Base-by-base conservation (phyloP, 2,329 filamentous ascomycete species). In the Fusarium zealandicum region DNA sequence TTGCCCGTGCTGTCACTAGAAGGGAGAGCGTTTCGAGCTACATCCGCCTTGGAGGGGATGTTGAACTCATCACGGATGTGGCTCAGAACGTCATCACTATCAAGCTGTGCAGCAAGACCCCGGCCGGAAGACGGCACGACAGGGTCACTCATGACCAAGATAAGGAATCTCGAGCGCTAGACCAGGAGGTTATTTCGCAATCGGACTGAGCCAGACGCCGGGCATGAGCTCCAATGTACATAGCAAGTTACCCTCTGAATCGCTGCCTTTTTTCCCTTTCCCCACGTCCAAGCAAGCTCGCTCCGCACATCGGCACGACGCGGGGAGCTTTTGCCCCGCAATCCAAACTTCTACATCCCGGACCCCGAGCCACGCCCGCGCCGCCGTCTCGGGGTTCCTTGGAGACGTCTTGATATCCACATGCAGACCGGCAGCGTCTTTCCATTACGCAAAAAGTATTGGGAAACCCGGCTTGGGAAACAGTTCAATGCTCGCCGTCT, bases 51-150 rank as follows among this genome's bases (percentile, higher is more conserved):
- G 51, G 67, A 88, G 1, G 90, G 91, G 48, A 93, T 87, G 41
- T 87, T 80, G 70, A 92, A 95, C 64, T 92, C 81, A 7, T 82
- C 72, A 33, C 89, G 81, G 47, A 87, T 80, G 36, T 75, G 73
- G 10, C 73, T 73, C 27, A 90, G 72, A 11, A 78, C 72, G 65
- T 89, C 86, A 53, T 80, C 71, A 0, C 73, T 71, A 70, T 90
- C 87, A 11, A 88, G 74, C 43, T 60, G 43, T 12, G 40, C 27
- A 30, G 65, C 65, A 3, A 54, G 50, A 27, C 61, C 63, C 20
- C 49, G 52, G 8, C 56, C 54, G 11, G 40, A 51, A 35, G 31
- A 36, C 22, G 54, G 57, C 12, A 53, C 11, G 14, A 13, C 41
- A 13, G 46, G 35, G 36, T 61, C 56, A 50, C 54, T 31, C 65